Evolutionary conservation across 1,284 basidiomycete genomes (phyloP).

Genomic region (Coniferiporia weirii): DNA sequence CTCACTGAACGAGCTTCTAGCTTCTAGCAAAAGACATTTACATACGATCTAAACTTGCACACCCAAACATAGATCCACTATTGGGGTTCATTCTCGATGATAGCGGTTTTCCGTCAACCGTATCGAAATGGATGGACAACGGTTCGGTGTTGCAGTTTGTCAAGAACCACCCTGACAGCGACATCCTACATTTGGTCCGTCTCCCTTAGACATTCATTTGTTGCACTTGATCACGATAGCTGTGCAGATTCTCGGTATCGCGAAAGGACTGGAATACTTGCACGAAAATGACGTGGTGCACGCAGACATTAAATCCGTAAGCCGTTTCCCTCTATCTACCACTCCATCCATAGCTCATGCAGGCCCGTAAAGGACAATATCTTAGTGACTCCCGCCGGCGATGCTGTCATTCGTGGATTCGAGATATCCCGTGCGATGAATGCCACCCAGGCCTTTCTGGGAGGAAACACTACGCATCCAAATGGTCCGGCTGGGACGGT

Average conservation of each 20-base stretch:
- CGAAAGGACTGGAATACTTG: conserved; percentile 13
- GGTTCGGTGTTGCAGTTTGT: conserved; percentile 10
- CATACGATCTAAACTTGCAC: conserved; percentile 7
- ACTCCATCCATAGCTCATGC: background rate
- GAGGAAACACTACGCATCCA: background rate
- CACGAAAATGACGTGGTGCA: conserved; percentile 12
- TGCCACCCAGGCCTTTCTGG: background rate
- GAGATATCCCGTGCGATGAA: conserved; percentile 1
- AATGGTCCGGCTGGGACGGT: background rate
- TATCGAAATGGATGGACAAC: conserved; percentile 18
- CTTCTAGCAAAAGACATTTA: conserved; percentile 6
- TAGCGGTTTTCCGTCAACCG: background rate
- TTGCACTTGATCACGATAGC: background rate
- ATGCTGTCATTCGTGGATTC: conserved; percentile 7
- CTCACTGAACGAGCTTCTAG: background rate
- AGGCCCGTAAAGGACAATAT: conserved; percentile 9
- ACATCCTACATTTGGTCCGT: conserved; percentile 7
- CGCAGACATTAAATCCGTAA: conserved; percentile 16
- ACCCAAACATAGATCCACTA: conserved; percentile 10
- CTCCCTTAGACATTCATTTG: background rate
- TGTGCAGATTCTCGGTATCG: conserved; percentile 10
- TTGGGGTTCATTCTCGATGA: conserved; percentile 4
- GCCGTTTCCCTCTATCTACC: background rate
- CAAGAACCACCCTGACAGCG: background rate
- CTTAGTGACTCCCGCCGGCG: background rate